These are phyloP conservation scores for Aspergillus sp. DNA, from an alignment of 2,329 filamentous ascomycete genomes.

Conservation along the genomic window DNA sequence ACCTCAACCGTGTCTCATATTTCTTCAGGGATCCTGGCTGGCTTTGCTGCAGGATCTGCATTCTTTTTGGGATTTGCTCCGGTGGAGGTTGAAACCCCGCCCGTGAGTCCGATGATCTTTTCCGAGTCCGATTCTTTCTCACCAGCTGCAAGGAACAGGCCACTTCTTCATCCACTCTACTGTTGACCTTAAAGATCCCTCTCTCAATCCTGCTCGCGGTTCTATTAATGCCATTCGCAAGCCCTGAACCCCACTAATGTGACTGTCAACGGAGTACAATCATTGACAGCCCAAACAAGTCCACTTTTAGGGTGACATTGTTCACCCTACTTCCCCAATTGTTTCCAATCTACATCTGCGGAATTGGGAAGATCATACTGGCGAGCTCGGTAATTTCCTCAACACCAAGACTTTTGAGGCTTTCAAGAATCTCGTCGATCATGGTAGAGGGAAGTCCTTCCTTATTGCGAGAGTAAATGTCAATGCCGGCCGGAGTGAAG, in stretches of 20 bases:
- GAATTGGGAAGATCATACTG: conserved; percentile 6
- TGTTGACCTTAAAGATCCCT: too few species aligned
- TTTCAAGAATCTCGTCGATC: conserved; percentile 8
- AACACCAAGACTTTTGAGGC: not conserved
- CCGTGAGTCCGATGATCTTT: not conserved
- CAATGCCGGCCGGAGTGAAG: conserved; percentile 13
- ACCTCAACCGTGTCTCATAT: too few species aligned
- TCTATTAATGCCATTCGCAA: too few species aligned
- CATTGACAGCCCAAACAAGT: not conserved
- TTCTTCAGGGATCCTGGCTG: not conserved
- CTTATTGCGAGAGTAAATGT: conserved; percentile 12
- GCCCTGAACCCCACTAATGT: too few species aligned
- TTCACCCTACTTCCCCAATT: not conserved
- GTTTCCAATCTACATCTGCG: not conserved
- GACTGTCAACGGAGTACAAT: not conserved
- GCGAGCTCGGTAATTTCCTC: conserved; percentile 6
- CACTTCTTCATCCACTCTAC: not conserved
- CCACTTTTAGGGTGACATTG: not conserved
- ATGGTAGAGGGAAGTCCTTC: not conserved
- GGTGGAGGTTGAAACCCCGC: not conserved
- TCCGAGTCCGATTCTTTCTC: not conserved
- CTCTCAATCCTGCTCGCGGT: too few species aligned
- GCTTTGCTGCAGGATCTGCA: not conserved
- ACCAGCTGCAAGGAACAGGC: not conserved
- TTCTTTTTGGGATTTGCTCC: not conserved